phyloP scores from a whole-genome alignment of 805 yeast species.

The Candida taoyuanica region DNA sequence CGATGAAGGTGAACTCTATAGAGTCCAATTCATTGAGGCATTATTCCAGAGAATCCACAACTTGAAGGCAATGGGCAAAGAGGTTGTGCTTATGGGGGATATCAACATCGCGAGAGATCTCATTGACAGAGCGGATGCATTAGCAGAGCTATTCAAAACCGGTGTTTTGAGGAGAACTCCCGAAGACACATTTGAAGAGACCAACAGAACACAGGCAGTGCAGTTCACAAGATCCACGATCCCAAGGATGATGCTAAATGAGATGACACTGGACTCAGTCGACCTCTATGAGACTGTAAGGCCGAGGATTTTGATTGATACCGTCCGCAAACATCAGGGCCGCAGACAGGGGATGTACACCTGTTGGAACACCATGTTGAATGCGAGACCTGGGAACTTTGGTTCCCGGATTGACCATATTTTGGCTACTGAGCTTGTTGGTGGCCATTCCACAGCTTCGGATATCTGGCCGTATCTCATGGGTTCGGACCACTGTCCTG shows the following conservation, averaged over 20 bases:
- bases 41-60: slow-evolving; percentile 59
- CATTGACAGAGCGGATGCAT: slow-evolving; percentile 75
- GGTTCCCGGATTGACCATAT: slow-evolving; percentile 89
- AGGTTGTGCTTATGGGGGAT: slow-evolving; percentile 83
- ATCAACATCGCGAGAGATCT: slow-evolving; percentile 76
- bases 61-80: slow-evolving; percentile 52
- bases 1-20: slow-evolving; percentile 56
- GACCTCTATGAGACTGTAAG: slow-evolving; percentile 28
- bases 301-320: slow-evolving; percentile 49
- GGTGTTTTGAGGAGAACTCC: slow-evolving; percentile 28
- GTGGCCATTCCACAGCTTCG: slow-evolving; percentile 32
- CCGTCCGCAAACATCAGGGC: slow-evolving; percentile 53
- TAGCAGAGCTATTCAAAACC: slow-evolving; percentile 41
- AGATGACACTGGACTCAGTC: slow-evolving; percentile 34
- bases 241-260: slow-evolving; percentile 43
- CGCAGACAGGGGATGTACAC: slow-evolving; percentile 68
- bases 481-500: slow-evolving; percentile 97
- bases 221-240: slow-evolving; percentile 37
- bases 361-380: slow-evolving; percentile 83
- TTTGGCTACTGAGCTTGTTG: slow-evolving; percentile 41
- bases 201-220: slow-evolving; percentile 29
- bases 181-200: slow-evolving; percentile 31
- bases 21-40: slow-evolving; percentile 53
- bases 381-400: slow-evolving; percentile 72
- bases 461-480: slow-evolving; percentile 60